Percentiles rank a stretch among this genome's conserved stretches.
These are phyloP conservation scores for Rhynchosporium agropyri DNA, from an alignment of 2,329 filamentous ascomycete genomes.

Conservation along the genomic window DNA sequence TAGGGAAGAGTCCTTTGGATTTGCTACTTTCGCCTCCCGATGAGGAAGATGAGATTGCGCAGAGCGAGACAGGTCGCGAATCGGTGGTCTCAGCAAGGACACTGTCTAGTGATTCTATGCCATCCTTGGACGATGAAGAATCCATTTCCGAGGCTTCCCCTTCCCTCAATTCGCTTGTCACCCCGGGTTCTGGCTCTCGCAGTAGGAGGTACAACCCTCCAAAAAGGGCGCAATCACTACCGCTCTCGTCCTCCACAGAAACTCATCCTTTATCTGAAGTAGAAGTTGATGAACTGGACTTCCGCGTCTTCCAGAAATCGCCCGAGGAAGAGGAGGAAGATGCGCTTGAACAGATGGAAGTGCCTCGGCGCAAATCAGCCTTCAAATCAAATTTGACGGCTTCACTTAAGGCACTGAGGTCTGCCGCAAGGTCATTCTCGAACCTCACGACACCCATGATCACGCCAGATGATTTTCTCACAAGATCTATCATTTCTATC, in stretches of 20 bases:
- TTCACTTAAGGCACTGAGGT: slow-evolving; percentile 63
- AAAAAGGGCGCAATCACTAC: slow-evolving; percentile 58
- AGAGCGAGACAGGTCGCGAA: slow-evolving; percentile 56
- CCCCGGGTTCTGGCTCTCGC: slow-evolving; percentile 39
- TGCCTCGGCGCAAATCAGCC: slow-evolving; percentile 44
- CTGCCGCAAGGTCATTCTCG: slow-evolving; percentile 65
- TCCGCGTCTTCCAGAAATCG: slow-evolving; percentile 49
- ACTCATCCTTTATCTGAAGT: slow-evolving; percentile 53
- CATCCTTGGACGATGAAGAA: slow-evolving; percentile 54
- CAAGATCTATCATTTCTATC: slow-evolving; percentile 67
- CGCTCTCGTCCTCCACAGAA: slow-evolving; percentile 48
- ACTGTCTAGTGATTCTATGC: slow-evolving; percentile 62
- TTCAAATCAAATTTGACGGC: slow-evolving; percentile 73
- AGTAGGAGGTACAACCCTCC: slow-evolving; percentile 48
- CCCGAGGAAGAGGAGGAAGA: slow-evolving; percentile 27
- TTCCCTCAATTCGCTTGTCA: slow-evolving; percentile 37
- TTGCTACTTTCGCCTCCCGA: slow-evolving; percentile 63
- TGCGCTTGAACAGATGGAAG: slow-evolving; percentile 15
- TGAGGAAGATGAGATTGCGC: slow-evolving; percentile 53
- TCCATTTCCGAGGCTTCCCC: slow-evolving; percentile 49
- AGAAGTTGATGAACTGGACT: slow-evolving; percentile 52
- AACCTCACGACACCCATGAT: slow-evolving; percentile 64
- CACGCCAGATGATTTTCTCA: slow-evolving; percentile 67
- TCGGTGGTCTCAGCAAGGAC: slow-evolving; percentile 58
- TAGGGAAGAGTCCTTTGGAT: slow-evolving; percentile 59